Conservation (phyloP, 192 early-diverging fungal species). For the Phlyctochytrium planicorne region DNA sequence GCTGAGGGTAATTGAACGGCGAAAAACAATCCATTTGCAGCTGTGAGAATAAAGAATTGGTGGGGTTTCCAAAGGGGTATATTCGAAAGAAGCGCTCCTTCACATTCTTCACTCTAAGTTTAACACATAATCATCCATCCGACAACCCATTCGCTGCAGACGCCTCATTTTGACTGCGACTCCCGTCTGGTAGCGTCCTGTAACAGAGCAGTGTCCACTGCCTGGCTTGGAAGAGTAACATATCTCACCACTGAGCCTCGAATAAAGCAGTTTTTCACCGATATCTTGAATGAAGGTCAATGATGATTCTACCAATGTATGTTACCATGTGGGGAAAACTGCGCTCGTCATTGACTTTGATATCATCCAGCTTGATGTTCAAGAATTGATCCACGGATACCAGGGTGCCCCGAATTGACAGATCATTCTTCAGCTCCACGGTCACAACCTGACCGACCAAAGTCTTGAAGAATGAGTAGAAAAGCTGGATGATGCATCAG, state of each 20-base stretch:
- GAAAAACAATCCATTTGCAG: constrained; percentile 23
- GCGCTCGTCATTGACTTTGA: constrained; percentile 76
- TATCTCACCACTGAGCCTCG: constrained; percentile 98
- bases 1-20: constrained; percentile 22
- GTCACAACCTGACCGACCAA: constrained; percentile 92
- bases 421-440: constrained; percentile 98
- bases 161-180: constrained; percentile 64
- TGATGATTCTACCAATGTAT: not conserved
- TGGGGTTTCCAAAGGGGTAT: too few relatives aligned
- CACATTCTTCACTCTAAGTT: too few relatives aligned
- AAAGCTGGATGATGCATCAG: too few relatives aligned
- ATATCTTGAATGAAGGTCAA: constrained; percentile 53
- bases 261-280: constrained; percentile 99
- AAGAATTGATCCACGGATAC: constrained; percentile 99
- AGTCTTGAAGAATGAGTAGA: constrained; percentile 99
- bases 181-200: constrained; percentile 97
- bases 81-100: too few relatives aligned
- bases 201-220: constrained; percentile 91
- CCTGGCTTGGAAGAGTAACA: constrained; percentile 80
- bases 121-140: too few relatives aligned
- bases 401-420: constrained; percentile 86
- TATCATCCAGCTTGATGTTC: constrained; percentile 97
- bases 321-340: constrained; percentile 95
- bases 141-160: too few relatives aligned
- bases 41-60: too few relatives aligned